A percentile compares a stretch with the other conserved stretches of the same genome.
These are phyloP conservation scores for Zizania latifolia DNA, from an alignment of 176 grass and related monocot species.

Conservation along the genomic window DNA sequence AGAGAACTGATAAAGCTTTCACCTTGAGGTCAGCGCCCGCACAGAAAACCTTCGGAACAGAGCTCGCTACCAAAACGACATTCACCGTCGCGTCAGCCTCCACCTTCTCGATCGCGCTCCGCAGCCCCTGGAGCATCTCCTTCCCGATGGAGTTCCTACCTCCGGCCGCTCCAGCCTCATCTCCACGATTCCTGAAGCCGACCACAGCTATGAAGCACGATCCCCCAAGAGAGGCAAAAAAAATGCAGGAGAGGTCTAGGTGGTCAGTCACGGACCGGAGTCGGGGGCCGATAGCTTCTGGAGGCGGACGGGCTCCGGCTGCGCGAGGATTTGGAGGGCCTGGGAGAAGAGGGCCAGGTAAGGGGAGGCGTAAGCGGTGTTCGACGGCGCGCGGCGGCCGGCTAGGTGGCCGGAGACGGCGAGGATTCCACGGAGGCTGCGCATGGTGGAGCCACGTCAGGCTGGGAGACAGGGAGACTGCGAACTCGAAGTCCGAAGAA, in stretches of 20 bases:
- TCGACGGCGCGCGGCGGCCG: background rate
- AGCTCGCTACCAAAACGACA: slow-evolving; percentile 67
- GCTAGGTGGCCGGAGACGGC: slow-evolving; percentile 31
- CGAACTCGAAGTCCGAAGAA: no score
- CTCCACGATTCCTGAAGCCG: slow-evolving; percentile 64
- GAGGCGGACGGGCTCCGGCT: slow-evolving; percentile 45
- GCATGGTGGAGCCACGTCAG: slow-evolving; percentile 26
- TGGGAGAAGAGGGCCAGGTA: slow-evolving; percentile 32
- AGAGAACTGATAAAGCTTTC: background rate
- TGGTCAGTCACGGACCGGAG: slow-evolving; percentile 35
- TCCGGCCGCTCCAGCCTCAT: slow-evolving; percentile 72
- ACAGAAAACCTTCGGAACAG: slow-evolving; percentile 73
- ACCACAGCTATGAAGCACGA: background rate
- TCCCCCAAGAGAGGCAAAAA: background rate
- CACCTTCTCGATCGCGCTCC: slow-evolving; percentile 51
- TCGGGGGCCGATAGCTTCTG: slow-evolving; percentile 58
- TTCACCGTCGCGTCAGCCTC: slow-evolving; percentile 51
- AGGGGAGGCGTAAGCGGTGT: background rate
- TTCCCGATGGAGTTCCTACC: slow-evolving; percentile 85
- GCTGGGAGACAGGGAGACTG: no score
- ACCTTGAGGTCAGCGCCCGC: slow-evolving; percentile 97
- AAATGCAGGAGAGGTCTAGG: background rate
- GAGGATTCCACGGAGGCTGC: slow-evolving; percentile 30
- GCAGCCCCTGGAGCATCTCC: slow-evolving; percentile 74
- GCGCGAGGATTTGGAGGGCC: slow-evolving; percentile 48